phyloP scores from a whole-genome alignment of 2,329 filamentous ascomycete genomes.

The Mycogone perniciosa region DNA sequence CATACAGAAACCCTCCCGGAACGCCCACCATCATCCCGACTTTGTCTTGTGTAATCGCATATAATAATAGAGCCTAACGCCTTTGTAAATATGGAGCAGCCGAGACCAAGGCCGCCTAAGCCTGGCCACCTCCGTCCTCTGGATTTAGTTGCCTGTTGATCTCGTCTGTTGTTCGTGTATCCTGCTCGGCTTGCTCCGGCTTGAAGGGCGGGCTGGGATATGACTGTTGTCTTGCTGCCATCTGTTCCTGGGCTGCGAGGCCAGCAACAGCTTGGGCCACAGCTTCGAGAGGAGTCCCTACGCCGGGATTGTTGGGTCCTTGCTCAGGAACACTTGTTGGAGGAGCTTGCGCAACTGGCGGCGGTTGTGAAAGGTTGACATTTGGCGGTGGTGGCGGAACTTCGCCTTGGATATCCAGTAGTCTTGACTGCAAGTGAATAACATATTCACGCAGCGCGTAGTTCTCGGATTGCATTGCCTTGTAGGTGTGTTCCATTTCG shows the following conservation, averaged over 20 bases:
- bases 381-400: conserved; percentile 77
- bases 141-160: conserved; percentile 48
- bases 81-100: not conserved
- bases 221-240: conserved; percentile 29
- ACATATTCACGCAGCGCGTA: conserved; percentile 89
- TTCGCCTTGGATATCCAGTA: conserved; percentile 78
- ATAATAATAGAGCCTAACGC: conserved; percentile 7
- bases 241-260: conserved; percentile 36
- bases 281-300: conserved; percentile 38
- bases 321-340: conserved; percentile 21
- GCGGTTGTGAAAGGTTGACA: conserved; percentile 53
- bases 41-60: conserved; percentile 16
- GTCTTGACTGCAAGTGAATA: conserved; percentile 77
- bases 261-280: conserved; percentile 45
- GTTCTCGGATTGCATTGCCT: conserved; percentile 80
- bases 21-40: conserved; percentile 19
- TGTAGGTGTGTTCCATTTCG: conserved; percentile 69
- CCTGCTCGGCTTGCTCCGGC: conserved; percentile 32
- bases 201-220: conserved; percentile 31
- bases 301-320: conserved; percentile 21
- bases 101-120: conserved; percentile 10
- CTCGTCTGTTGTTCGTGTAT: conserved; percentile 44
- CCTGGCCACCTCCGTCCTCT: conserved; percentile 23
- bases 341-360: conserved; percentile 19
- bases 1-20: conserved; percentile 12